phyloP scores from a whole-genome alignment of 1,139 yeast genomes.

The Keqinozyma sinolaborantium region DNA sequence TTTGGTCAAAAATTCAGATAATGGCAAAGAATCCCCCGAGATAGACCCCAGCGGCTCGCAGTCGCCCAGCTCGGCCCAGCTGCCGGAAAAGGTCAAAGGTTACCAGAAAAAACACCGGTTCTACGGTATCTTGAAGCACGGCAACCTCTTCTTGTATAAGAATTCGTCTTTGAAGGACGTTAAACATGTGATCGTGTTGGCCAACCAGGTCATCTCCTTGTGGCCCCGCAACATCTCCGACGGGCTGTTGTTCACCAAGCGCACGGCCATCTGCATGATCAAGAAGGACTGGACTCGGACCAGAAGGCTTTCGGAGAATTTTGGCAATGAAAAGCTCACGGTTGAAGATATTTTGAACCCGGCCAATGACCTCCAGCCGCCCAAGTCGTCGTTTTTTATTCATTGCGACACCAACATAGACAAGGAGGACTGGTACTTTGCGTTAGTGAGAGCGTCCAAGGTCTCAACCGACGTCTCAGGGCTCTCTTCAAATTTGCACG shows the following conservation, averaged over 20 bases:
- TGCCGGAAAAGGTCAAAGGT: constrained; percentile 5
- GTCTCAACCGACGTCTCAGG: constrained; percentile 13
- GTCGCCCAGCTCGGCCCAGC: background rate
- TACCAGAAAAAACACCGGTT: constrained; percentile 54
- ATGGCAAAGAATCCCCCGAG: constrained; percentile 2
- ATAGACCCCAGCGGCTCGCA: background rate
- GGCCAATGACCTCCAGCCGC: constrained; percentile 28
- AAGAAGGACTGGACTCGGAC: constrained; percentile 32
- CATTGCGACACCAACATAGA: constrained; percentile 75
- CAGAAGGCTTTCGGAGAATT: constrained; percentile 24
- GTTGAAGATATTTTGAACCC: constrained; percentile 20
- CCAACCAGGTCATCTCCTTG: constrained; percentile 66
- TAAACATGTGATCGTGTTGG: constrained; percentile 74
- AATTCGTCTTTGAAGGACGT: constrained; percentile 65
- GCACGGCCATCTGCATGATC: constrained; percentile 72
- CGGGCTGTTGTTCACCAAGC: constrained; percentile 74
- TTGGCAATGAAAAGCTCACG: constrained; percentile 14
- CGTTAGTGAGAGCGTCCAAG: constrained; percentile 73
- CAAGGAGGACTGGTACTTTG: constrained; percentile 92
- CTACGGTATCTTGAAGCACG: constrained; percentile 73
- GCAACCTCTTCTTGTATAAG: constrained; percentile 77
- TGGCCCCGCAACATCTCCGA: constrained; percentile 83
- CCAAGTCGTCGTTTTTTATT: constrained; percentile 61
- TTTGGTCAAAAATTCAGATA: constrained; percentile 40
- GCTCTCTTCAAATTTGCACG: constrained; percentile 43